Evolutionary conservation across 2,329 filamentous ascomycete genomes (phyloP), one percentile per base, ranked within the genome.

Genomic region (Grosmannia clavigera): DNA sequence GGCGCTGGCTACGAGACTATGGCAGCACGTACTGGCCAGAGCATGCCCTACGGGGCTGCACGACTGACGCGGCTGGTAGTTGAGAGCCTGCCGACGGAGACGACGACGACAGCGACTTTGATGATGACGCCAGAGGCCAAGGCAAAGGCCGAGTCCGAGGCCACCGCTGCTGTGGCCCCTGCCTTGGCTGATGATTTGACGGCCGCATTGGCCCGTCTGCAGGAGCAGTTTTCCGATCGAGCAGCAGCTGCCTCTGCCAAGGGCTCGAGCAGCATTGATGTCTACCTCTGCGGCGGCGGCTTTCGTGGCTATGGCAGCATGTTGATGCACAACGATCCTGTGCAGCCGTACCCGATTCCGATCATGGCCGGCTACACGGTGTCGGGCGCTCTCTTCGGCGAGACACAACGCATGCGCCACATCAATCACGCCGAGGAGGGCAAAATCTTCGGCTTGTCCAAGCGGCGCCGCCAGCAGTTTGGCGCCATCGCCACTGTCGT

Each of bases 301-400:
- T 95, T 96, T 69, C 79, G 92, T 43, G 92, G 92, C 19, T 96
- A 95, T 78, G 92, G 91, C 7, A 95, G 90, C 71, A 84, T 95
- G 68, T 78, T 96, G 58, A 92, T 95, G 87, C 85, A 87, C 69
- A 81, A 82, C 65, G 88, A 92, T 67, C 72, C 76, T 6, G 81
- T 90, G 52, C 76, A 80, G 59, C 90, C 90, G 0, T 96, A 95
- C 70, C 92, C 92, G 0, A 87, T 96, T 31, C 83, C 90, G 0
- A 85, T 87, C 25, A 86, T 94, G 70, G 92, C 91, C 63, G 86
- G 88, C 2, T 96, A 94, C 71, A 81, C 78, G 10, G 88, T 85
- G 1, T 71, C 78, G 0, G 81, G 82, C 12, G 68, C 75, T 3
- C 75, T 81, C 3, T 95, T 95, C 67, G 74, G 72, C 53, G 70